Conservation (phyloP, 2,329 filamentous ascomycete species). For the Sclerotinia spermophila region DNA sequence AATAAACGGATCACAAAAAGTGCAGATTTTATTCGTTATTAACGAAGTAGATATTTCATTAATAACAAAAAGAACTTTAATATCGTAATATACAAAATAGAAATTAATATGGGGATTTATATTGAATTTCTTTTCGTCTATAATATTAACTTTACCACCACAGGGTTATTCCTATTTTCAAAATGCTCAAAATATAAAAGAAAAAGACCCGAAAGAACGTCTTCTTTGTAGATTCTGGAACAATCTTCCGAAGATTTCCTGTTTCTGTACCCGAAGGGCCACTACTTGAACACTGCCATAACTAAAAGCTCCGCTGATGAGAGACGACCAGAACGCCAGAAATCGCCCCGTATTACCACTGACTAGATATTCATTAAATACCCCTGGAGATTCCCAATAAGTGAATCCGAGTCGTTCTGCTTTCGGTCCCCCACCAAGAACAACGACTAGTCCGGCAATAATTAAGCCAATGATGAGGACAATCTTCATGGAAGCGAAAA, state of each 20-base stretch:
- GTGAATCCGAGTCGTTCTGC: conserved; percentile 59
- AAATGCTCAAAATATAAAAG: conserved; percentile 44
- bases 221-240: conserved; percentile 49
- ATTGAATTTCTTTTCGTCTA: too few relatives aligned
- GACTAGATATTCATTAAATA: conserved; percentile 66
- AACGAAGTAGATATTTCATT: too few relatives aligned
- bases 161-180: conserved; percentile 49
- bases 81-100: too few relatives aligned
- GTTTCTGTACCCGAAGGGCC: conserved; percentile 54
- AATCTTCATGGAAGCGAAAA: conserved; percentile 54
- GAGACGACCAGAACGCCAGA: conserved; percentile 45
- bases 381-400: conserved; percentile 67
- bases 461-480: conserved; percentile 61
- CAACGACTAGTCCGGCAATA: conserved; percentile 58
- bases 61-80: too few relatives aligned
- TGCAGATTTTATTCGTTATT: too few relatives aligned
- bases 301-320: conserved; percentile 45
- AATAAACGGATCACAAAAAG: too few relatives aligned
- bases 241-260: conserved; percentile 49
- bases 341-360: conserved; percentile 57
- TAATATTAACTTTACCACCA: too few relatives aligned
- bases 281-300: conserved; percentile 52
- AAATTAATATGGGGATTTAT: too few relatives aligned
- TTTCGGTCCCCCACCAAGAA: conserved; percentile 59
- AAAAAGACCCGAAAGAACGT: conserved; percentile 54